Evolutionary conservation across 2,329 filamentous ascomycete species (phyloP), one percentile per base, ranked within the genome.

Genomic region (Monascus ruber): DNA sequence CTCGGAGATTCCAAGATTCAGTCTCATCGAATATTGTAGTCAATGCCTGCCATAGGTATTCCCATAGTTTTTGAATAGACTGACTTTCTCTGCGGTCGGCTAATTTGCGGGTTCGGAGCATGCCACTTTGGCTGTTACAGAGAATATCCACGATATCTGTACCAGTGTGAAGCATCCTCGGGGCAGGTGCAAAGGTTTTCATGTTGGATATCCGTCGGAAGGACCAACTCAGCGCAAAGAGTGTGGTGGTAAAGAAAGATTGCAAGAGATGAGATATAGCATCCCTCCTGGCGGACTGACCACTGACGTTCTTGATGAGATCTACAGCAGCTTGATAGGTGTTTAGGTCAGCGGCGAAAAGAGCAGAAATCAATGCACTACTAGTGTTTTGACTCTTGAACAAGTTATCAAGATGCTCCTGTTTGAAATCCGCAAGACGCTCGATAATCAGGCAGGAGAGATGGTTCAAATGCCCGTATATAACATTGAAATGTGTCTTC

Each of bases 1-100:
- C 62, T 35, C 65, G 59, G 24, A 76, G 68, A 47, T 85, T 86
- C 91, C 91, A 98, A 7, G 69, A 67, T 55, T 94, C 87, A 3
- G 88, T 93, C 43, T 81, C 79, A 33, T 78, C 71, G 53, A 95
- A 95, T 10, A 89, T 84, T 40, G 82, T 80, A 33, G 81, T 81
- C 33, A 96, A 71, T 34, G 79, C 80, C 41, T 76, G 73, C 93
- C 93, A 98, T 49, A 88, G 76, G 41, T 77, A 76, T 43, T 78
- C 74, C 93, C 93, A 98, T 66, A 93, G 85, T 29, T 73, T 74
- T 53, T 83, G 73, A 9, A 93, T 72, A 3, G 79, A 76, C 29
- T 74, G 69, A 8, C 75, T 71, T 47, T 89, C 82, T 41, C 71
- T 72, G 1, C 68, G 58, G 26, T 76, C 73, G 7, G 58, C 54